Percentiles rank a stretch among this genome's conserved stretches.
Evolutionary conservation across 768 basidiomycete species (phyloP).

Genomic region (Pulveroboletus sp.): DNA sequence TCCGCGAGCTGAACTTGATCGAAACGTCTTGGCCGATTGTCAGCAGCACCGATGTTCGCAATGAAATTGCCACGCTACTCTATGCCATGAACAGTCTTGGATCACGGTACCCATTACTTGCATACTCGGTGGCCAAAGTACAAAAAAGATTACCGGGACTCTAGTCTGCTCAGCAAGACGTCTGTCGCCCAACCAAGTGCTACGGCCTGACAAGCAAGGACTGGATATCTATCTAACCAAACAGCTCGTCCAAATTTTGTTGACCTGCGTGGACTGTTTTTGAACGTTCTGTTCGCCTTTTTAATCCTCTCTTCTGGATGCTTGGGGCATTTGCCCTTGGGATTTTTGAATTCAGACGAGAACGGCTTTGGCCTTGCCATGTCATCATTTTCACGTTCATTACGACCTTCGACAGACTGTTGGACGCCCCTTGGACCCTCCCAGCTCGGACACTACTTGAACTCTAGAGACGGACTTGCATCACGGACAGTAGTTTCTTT

Average conservation of each 20-base stretch:
- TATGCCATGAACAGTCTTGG: constrained; percentile 62
- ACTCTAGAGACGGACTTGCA: constrained; percentile 27
- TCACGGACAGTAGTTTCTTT: constrained; percentile 15
- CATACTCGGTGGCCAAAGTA: constrained; percentile 27
- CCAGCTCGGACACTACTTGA: constrained; percentile 16
- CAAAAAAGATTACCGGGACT: constrained; percentile 31
- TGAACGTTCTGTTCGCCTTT: constrained; percentile 1
- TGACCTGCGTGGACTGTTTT: constrained; percentile 11
- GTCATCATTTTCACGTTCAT: constrained; percentile 17
- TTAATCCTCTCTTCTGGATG: constrained; percentile 1
- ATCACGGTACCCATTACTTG: constrained; percentile 55
- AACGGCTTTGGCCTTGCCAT: constrained; percentile 10
- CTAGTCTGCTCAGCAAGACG: constrained; percentile 12
- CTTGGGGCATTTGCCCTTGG: constrained; percentile 4
- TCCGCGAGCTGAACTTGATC: constrained; percentile 59
- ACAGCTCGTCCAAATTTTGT: neutral
- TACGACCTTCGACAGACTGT: constrained; percentile 21
- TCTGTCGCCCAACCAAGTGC: constrained; percentile 2
- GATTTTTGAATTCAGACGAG: constrained; percentile 6
- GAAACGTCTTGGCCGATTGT: constrained; percentile 61
- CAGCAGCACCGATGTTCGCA: constrained; percentile 53
- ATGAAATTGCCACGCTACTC: constrained; percentile 55
- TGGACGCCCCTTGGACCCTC: constrained; percentile 21
- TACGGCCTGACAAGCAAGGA: neutral
- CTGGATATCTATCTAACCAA: neutral